Evolutionary conservation across 805 yeast species (phyloP).

Genomic region (Candida patagonica): DNA sequence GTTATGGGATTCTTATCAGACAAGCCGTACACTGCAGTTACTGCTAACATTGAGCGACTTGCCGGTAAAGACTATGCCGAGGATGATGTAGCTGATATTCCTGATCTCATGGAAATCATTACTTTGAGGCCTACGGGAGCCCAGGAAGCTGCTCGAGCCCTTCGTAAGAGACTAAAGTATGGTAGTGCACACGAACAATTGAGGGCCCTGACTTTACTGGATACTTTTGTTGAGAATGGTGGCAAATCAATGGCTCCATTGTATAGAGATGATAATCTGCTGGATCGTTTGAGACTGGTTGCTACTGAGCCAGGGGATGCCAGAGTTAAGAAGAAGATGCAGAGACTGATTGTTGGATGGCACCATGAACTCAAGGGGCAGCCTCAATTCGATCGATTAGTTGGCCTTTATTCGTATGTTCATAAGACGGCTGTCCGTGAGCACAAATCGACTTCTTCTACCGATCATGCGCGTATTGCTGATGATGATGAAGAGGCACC

Average conservation of each 20-base stretch:
- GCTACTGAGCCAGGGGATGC: conserved; percentile 33
- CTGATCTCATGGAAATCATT: conserved; percentile 50
- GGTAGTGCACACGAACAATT: conserved; percentile 60
- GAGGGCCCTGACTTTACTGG: conserved; percentile 57
- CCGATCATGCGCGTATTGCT: conserved; percentile 9
- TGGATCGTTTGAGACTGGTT: conserved; percentile 51
- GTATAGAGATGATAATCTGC: conserved; percentile 59
- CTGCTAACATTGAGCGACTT: conserved; percentile 31
- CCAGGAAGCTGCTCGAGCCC: conserved; percentile 81
- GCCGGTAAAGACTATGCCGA: conserved; percentile 25
- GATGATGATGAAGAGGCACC: conserved; percentile 17
- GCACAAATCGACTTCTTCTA: conserved; percentile 16
- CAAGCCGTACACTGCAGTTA: conserved; percentile 38
- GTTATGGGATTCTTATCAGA: conserved; percentile 27
- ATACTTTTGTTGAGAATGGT: conserved; percentile 51
- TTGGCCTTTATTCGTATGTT: conserved; percentile 35
- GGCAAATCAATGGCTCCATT: conserved; percentile 30
- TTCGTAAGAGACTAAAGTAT: conserved; percentile 81
- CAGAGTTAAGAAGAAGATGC: conserved; percentile 39
- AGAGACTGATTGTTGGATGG: conserved; percentile 59
- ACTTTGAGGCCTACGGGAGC: conserved; percentile 35
- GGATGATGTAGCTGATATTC: conserved; percentile 38
- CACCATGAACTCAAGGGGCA: conserved; percentile 42
- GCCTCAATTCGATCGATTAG: conserved; percentile 41
- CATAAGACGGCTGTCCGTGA: conserved; percentile 29